phyloP scores from a whole-genome alignment of 306 rosid species.

The Vigna unguiculata region DNA sequence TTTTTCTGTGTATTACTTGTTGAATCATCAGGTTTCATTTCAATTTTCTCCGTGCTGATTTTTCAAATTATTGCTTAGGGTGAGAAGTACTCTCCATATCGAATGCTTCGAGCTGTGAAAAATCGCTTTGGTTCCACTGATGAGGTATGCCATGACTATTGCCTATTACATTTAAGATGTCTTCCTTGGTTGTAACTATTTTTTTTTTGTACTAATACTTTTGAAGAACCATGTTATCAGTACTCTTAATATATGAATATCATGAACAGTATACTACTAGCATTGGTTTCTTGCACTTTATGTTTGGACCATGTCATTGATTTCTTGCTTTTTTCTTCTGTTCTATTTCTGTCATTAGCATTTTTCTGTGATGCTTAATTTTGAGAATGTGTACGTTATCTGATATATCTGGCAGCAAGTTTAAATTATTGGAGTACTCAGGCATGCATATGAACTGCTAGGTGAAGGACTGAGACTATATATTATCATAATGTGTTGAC shows the following conservation, averaged over 20 bases:
- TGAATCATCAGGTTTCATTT: constrained; percentile 21
- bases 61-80: constrained; percentile 62
- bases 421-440: constrained; percentile 19
- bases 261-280: background rate
- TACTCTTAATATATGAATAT: constrained; percentile 17
- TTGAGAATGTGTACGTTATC: constrained; percentile 27
- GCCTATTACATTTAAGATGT: constrained; percentile 8
- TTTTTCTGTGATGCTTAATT: constrained; percentile 33
- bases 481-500: constrained; percentile 17
- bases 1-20: constrained; percentile 9
- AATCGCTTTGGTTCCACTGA: constrained; percentile 95
- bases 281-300: constrained; percentile 22
- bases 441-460: constrained; percentile 26
- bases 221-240: background rate
- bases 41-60: constrained; percentile 36
- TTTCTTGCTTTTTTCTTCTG: constrained; percentile 36
- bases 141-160: constrained; percentile 62
- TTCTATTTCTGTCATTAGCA: constrained; percentile 8
- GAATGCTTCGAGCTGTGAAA: constrained; percentile 92
- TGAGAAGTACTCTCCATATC: constrained; percentile 82
- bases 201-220: constrained; percentile 23
- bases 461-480: constrained; percentile 12
- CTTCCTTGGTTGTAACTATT: constrained; percentile 27
- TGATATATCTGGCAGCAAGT: constrained; percentile 5
- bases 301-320: constrained; percentile 12